A percentile compares a stretch with the other conserved stretches of the same genome.
phyloP scores from a whole-genome alignment of 192 early-diverging fungal species.

The Cetraspora pellucida region DNA sequence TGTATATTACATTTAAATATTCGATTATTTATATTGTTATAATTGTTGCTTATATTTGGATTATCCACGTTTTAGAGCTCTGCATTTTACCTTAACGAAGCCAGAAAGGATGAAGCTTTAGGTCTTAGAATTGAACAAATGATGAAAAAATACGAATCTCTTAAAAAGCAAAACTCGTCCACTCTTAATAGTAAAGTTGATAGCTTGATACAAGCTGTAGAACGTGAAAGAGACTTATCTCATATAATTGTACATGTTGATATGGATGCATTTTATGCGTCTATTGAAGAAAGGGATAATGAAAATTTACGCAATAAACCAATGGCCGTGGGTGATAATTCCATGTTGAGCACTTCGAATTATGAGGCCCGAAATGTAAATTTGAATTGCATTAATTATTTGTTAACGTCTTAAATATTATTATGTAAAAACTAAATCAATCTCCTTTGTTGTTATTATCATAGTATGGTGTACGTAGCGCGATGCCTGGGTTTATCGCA shows the following conservation, averaged over 20 bases:
- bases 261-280: slow-evolving; percentile 77
- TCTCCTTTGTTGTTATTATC: background rate
- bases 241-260: slow-evolving; percentile 66
- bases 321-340: slow-evolving; percentile 62
- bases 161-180: slow-evolving; percentile 46
- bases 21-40: slow-evolving; percentile 5
- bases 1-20: slow-evolving; percentile 7
- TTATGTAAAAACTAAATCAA: background rate
- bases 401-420: background rate
- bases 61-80: slow-evolving; percentile 9
- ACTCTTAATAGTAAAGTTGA: slow-evolving; percentile 41
- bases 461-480: slow-evolving; percentile 68
- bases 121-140: slow-evolving; percentile 47
- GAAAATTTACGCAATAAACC: slow-evolving; percentile 60
- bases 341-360: slow-evolving; percentile 67
- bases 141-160: slow-evolving; percentile 39
- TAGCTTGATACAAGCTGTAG: slow-evolving; percentile 42
- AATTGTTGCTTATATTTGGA: slow-evolving; percentile 33
- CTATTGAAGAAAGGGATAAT: slow-evolving; percentile 68
- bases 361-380: slow-evolving; percentile 55
- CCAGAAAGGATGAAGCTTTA: slow-evolving; percentile 45
- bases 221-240: slow-evolving; percentile 49
- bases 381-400: background rate
- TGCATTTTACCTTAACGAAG: slow-evolving; percentile 57
- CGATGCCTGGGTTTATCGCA: slow-evolving; percentile 68